phyloP scores from a whole-genome alignment of 768 basidiomycete species.

The Naganishia onofrii region DNA sequence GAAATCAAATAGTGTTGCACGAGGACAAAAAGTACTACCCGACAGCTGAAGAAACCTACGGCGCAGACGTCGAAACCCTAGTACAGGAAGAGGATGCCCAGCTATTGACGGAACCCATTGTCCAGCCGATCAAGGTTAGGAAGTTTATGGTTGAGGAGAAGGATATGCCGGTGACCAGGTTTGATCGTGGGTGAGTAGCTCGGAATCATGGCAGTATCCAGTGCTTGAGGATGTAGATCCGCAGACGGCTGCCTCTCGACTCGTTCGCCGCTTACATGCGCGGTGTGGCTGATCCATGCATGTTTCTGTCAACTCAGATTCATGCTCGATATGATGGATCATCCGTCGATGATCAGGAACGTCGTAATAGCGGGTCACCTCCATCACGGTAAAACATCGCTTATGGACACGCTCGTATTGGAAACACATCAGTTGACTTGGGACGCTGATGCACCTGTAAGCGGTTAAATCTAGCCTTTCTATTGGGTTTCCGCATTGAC shows the following conservation, averaged over 20 bases:
- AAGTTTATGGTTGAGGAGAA: slow-evolving; percentile 95
- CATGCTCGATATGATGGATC: slow-evolving; percentile 81
- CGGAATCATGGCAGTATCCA: background rate
- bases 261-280: background rate
- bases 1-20: slow-evolving; percentile 64
- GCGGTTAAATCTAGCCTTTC: slow-evolving; percentile 43
- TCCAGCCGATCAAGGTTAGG: slow-evolving; percentile 89
- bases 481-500: background rate
- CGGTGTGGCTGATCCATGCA: background rate
- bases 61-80: slow-evolving; percentile 86
- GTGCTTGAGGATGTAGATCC: background rate
- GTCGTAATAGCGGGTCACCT: slow-evolving; percentile 93
- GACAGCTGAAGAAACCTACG: slow-evolving; percentile 85
- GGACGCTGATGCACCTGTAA: slow-evolving; percentile 84
- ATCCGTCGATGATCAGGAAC: slow-evolving; percentile 93
- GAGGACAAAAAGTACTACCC: slow-evolving; percentile 99
- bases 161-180: slow-evolving; percentile 92
- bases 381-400: slow-evolving; percentile 94
- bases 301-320: slow-evolving; percentile 61
- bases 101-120: slow-evolving; percentile 87
- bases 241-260: background rate
- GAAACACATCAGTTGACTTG: slow-evolving; percentile 94
- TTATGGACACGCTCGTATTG: slow-evolving; percentile 94
- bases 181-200: slow-evolving; percentile 79
- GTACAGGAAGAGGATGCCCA: slow-evolving; percentile 99